Base-by-base conservation (phyloP, 805 yeast genomes). In the Nakazawaea holstii region DNA sequence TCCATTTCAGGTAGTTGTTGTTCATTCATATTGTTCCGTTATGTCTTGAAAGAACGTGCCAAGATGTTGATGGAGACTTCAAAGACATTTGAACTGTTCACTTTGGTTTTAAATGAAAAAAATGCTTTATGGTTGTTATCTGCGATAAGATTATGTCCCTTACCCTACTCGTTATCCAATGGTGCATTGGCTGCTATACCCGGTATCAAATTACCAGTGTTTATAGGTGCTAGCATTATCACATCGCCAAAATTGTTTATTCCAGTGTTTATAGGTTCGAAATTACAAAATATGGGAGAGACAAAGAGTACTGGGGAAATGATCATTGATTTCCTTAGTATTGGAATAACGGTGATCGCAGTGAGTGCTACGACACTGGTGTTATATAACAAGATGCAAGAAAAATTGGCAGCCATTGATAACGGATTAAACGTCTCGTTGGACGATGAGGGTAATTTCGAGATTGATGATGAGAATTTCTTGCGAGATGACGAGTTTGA, bases 111-210 rank as follows among this genome's bases (percentile, higher is more conserved):
- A 50, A 80, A 76, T 54, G 95, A 88, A 49, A 77, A 79, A 47
- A 83, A 84, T 54, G 77, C 81, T 49, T 74, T 90, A 49, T 61
- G 81, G 53, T 65, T 94, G 24, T 64, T 92, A 45, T 77, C 85
- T 45, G 69, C 92, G 59, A 74, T 92, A 28, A 72, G 97, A 47
- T 64, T 92, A 49, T 89, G 97, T 55, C 99, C 99, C 0, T 75
- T 92, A 57, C 98, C 98, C 0, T 94, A 90, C 61, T 89, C 97
- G 2, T 68, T 92, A 30, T 84, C 94, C 0, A 92, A 92, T 58
- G 97, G 97, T 4, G 97, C 96, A 0, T 72, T 94, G 54, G 94
- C 96, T 8, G 84, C 95, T 1, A 77, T 92, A 11, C 96, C 95
- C 0, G 85, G 87, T 14, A 73, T 92, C 10, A 70, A 83, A 0